phyloP scores from a whole-genome alignment of 1,139 yeast genomes.

The Zygosaccharomyces pseudobailii region DNA sequence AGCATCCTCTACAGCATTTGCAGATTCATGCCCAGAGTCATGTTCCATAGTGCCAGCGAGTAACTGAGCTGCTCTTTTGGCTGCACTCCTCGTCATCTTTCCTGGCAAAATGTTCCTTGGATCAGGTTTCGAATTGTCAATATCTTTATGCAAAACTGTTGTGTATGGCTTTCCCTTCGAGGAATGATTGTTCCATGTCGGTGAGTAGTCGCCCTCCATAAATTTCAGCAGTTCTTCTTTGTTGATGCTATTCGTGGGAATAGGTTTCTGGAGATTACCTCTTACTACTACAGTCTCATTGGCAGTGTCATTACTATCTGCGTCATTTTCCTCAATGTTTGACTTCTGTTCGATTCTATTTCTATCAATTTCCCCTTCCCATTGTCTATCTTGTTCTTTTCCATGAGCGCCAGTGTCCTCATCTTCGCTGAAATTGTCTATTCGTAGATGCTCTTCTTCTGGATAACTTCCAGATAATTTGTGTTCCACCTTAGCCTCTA shows the following conservation, averaged over 20 bases:
- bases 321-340: neutral
- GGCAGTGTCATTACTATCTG: neutral
- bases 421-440: constrained; percentile 18
- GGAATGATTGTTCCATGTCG: constrained; percentile 12
- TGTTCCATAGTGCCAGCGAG: constrained; percentile 17
- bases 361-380: constrained; percentile 1
- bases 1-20: constrained; percentile 11
- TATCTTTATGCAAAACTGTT: constrained; percentile 33
- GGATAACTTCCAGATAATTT: constrained; percentile 13
- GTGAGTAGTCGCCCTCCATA: constrained; percentile 24
- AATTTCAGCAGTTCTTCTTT: constrained; percentile 25
- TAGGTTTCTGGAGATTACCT: constrained; percentile 3
- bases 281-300: constrained; percentile 12
- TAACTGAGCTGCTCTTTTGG: constrained; percentile 29
- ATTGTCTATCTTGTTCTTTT: constrained; percentile 7
- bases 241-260: constrained; percentile 23
- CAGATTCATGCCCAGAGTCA: constrained; percentile 4
- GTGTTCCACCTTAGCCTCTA: constrained; percentile 23
- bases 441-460: constrained; percentile 14
- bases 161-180: constrained; percentile 31
- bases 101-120: constrained; percentile 29
- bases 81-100: constrained; percentile 29
- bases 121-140: constrained; percentile 33
- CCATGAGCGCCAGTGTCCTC: constrained; percentile 14
- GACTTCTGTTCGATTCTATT: neutral